A percentile compares a stretch with the other conserved stretches of the same genome.
Conservation (phyloP, 192 early-diverging fungal genomes). For the Cetraspora pellucida region DNA sequence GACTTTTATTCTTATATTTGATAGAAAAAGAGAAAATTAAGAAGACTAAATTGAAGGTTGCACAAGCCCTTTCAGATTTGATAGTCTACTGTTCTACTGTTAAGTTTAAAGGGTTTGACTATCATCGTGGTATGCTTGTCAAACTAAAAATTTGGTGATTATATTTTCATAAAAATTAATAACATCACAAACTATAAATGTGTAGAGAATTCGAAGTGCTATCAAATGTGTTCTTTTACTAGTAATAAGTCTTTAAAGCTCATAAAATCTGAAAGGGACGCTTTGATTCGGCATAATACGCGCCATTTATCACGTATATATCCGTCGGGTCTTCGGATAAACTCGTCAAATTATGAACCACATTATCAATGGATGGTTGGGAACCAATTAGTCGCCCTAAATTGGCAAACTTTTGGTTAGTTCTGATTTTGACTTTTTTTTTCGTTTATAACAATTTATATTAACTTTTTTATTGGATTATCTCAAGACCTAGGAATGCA, state of each 20-base stretch:
- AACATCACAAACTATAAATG: background rate
- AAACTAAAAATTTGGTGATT: background rate
- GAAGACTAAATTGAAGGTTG: conserved; percentile 46
- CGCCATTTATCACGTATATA: conserved; percentile 77
- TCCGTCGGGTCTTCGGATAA: conserved; percentile 76
- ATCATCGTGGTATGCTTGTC: conserved; percentile 47
- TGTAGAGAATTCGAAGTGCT: conserved; percentile 2
- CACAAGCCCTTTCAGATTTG: conserved; percentile 58
- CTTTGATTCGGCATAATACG: conserved; percentile 62
- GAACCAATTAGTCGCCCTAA: conserved; percentile 86
- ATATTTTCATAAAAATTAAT: too few species aligned
- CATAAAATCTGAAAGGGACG: conserved; percentile 49
- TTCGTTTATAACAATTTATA: background rate
- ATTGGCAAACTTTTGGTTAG: conserved; percentile 80
- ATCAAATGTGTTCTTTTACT: conserved; percentile 72
- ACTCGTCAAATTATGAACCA: conserved; percentile 84
- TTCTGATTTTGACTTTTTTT: background rate
- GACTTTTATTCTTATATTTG: conserved; percentile 31
- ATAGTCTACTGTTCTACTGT: conserved; percentile 65
- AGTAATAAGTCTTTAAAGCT: conserved; percentile 64
- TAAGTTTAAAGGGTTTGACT: conserved; percentile 61
- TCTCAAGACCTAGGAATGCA: conserved; percentile 71
- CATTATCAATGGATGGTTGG: conserved; percentile 79
- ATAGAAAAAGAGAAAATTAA: conserved; percentile 38
- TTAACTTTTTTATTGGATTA: background rate